Percentiles rank a stretch among this genome's conserved stretches.
phyloP scores from a whole-genome alignment of 2,329 filamentous ascomycete genomes.

The Aaosphaeria arxii region DNA sequence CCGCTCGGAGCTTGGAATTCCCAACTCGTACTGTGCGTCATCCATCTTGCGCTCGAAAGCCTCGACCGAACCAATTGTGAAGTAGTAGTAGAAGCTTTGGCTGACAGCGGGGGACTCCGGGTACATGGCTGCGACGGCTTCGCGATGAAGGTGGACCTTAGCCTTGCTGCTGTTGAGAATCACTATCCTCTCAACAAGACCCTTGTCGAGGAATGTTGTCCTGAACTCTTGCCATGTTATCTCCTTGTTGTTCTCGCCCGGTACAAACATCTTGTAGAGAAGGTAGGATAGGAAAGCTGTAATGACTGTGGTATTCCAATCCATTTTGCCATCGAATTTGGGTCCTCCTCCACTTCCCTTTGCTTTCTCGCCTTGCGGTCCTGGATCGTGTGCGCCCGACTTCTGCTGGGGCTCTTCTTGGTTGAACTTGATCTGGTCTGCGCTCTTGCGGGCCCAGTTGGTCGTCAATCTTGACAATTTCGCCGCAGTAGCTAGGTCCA shows the following conservation, averaged over 20 bases:
- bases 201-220: constrained; percentile 91
- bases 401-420: constrained; percentile 38
- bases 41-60: constrained; percentile 88
- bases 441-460: constrained; percentile 53
- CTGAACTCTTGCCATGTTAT: constrained; percentile 98
- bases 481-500: constrained; percentile 57
- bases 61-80: constrained; percentile 92
- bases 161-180: constrained; percentile 77
- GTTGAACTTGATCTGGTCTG: constrained; percentile 34
- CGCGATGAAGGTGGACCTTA: constrained; percentile 74
- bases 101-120: constrained; percentile 70
- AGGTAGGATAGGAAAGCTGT: constrained; percentile 61
- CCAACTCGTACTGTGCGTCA: constrained; percentile 80
- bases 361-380: constrained; percentile 30
- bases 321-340: constrained; percentile 33
- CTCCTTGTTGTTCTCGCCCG: constrained; percentile 66
- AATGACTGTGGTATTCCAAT: constrained; percentile 56
- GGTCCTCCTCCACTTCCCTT: constrained; percentile 13
- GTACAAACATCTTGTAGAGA: constrained; percentile 59
- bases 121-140: constrained; percentile 68
- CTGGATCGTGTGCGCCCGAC: constrained; percentile 44
- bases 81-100: constrained; percentile 79
- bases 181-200: constrained; percentile 86
- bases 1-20: constrained; percentile 80
- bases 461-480: constrained; percentile 58